A percentile compares a stretch with the other conserved stretches of the same genome.
Conservation (phyloP, 768 basidiomycete genomes). For the Agaricus sinodeliciosus region DNA sequence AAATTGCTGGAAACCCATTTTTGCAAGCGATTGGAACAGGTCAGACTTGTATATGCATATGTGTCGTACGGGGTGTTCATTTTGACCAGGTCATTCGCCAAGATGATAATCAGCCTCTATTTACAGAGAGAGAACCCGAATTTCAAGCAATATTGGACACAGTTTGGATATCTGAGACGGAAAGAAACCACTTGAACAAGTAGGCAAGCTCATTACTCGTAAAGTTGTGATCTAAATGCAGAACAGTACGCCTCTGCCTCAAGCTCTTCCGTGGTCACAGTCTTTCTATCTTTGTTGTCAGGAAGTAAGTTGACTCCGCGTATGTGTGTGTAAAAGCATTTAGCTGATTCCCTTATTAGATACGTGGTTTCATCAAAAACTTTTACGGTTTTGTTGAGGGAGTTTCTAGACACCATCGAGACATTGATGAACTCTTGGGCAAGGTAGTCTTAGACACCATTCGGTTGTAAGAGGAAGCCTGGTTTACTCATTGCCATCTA, state of each 20-base stretch:
- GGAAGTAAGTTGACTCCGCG: constrained; percentile 43
- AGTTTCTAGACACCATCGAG: constrained; percentile 83
- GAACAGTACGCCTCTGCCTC: constrained; percentile 54
- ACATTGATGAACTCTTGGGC: constrained; percentile 86
- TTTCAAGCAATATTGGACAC: constrained; percentile 68
- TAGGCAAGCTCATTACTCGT: constrained; percentile 22
- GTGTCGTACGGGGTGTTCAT: neutral
- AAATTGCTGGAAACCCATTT: constrained; percentile 77
- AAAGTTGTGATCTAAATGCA: constrained; percentile 9
- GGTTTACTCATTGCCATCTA: constrained; percentile 21
- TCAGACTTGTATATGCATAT: constrained; percentile 25
- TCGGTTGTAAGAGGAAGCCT: neutral
- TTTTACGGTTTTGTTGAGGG: constrained; percentile 98
- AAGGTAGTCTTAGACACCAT: constrained; percentile 44
- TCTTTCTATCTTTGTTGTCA: constrained; percentile 94
- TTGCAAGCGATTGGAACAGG: constrained; percentile 73
- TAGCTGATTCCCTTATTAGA: constrained; percentile 33
- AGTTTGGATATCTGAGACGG: constrained; percentile 74
- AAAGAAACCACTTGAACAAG: constrained; percentile 55
- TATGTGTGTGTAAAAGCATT: neutral
- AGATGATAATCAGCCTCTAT: constrained; percentile 91
- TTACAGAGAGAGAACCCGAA: constrained; percentile 52
- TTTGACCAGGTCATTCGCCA: constrained; percentile 62
- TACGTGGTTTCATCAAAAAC: constrained; percentile 84
- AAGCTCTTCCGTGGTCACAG: constrained; percentile 88